Conservation (phyloP, 2,329 filamentous ascomycete species). For the Cladosporium sphaerospermum region DNA sequence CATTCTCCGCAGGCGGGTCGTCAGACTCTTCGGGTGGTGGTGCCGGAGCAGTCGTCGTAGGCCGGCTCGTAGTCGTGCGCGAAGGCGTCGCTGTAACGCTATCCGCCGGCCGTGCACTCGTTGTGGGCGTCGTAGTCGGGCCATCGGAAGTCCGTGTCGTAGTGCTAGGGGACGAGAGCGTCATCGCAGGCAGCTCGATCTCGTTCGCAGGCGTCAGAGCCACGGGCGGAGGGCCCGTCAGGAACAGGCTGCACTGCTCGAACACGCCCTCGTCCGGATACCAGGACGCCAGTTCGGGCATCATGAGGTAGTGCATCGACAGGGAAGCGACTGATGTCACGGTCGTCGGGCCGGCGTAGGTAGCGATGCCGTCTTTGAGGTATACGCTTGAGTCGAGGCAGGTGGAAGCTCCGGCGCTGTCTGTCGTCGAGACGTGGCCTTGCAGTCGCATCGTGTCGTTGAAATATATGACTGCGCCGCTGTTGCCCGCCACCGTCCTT, state of each 20-base stretch:
- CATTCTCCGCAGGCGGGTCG: no score
- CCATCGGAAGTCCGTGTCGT: background rate
- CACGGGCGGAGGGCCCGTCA: background rate
- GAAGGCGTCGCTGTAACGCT: no score
- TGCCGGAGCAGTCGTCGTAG: no score
- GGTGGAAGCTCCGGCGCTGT: background rate
- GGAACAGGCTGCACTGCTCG: background rate
- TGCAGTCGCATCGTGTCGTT: background rate
- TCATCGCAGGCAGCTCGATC: background rate
- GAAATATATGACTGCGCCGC: background rate
- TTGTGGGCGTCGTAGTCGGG: background rate
- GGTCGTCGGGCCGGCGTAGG: conserved; percentile 3
- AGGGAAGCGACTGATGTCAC: background rate
- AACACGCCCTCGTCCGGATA: background rate
- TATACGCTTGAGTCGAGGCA: background rate
- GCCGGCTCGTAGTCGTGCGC: no score
- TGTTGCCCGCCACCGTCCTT: background rate
- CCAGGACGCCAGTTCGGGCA: background rate
- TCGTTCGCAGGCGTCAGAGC: background rate
- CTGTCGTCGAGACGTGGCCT: background rate
- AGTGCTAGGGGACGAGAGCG: background rate
- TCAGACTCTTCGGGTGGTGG: no score
- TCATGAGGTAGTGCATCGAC: background rate
- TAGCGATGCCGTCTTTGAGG: background rate
- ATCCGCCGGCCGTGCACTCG: no score